Percentiles rank a stretch among this genome's conserved stretches.
phyloP scores from a whole-genome alignment of 2,329 filamentous ascomycete genomes.

The Periconia macrospinosa region DNA sequence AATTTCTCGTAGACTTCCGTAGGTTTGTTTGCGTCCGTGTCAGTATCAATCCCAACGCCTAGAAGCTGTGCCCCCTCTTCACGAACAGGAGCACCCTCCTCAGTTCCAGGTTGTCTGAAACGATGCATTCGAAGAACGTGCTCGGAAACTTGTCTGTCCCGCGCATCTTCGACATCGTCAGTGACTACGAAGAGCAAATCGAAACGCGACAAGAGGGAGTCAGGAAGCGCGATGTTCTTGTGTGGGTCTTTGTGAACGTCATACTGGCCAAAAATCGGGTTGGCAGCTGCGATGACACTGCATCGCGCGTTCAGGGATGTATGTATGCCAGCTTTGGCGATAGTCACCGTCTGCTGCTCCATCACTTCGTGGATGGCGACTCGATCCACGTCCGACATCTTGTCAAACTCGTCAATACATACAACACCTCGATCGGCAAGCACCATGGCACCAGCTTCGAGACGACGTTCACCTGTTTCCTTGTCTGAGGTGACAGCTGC shows the following conservation, averaged over 20 bases:
- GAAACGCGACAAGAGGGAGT: constrained; percentile 96
- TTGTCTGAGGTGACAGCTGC: constrained; percentile 96
- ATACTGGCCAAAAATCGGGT: constrained; percentile 97
- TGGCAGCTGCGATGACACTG: constrained; percentile 93
- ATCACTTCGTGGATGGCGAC: constrained; percentile 99
- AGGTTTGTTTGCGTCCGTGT: constrained; percentile 71
- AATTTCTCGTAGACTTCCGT: constrained; percentile 96
- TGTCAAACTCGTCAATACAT: constrained; percentile 99
- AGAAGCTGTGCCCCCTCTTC: constrained; percentile 84
- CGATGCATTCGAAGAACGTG: constrained; percentile 97
- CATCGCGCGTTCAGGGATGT: constrained; percentile 96
- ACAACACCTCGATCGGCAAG: constrained; percentile 95
- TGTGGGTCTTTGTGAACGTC: constrained; percentile 98
- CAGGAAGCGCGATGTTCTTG: constrained; percentile 95
- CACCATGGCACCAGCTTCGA: constrained; percentile 98
- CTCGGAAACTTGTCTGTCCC: constrained; percentile 89
- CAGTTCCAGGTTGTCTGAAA: constrained; percentile 87
- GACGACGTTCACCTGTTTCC: constrained; percentile 89
- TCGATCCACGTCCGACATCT: constrained; percentile 98
- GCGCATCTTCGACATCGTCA: constrained; percentile 93
- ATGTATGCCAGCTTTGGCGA: constrained; percentile 97
- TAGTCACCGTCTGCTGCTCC: constrained; percentile 99
- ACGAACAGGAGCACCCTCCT: constrained; percentile 91
- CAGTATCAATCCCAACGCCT: constrained; percentile 80
- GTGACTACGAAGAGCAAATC: constrained; percentile 97